phyloP scores from a whole-genome alignment of 495 filamentous ascomycete species.

The Podospora bellae-mahoneyi region DNA sequence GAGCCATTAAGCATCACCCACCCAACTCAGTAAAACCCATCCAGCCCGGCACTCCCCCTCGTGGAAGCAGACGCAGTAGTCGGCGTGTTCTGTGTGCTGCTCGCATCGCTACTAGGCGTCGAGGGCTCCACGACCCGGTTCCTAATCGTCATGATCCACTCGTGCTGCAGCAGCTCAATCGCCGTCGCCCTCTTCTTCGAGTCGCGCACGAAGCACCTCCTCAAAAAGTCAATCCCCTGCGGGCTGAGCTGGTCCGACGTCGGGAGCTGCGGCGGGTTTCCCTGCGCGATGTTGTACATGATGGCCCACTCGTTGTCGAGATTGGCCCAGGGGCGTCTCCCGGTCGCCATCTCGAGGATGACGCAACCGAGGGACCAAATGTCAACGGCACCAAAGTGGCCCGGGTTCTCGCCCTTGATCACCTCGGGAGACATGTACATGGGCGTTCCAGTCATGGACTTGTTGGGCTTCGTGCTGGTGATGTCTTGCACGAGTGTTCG shows the following conservation, averaged over 20 bases:
- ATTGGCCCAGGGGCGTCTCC: constrained; percentile 91
- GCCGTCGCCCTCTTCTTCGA: constrained; percentile 75
- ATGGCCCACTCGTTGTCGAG: constrained; percentile 99
- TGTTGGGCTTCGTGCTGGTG: constrained; percentile 65
- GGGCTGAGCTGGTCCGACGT: constrained; percentile 77
- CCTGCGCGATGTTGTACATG: constrained; percentile 99
- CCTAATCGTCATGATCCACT: constrained; percentile 77
- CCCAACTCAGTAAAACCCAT: constrained; percentile 17
- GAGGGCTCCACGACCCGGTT: constrained; percentile 54
- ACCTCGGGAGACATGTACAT: constrained; percentile 99
- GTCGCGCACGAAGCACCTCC: constrained; percentile 83
- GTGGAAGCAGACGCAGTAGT: constrained; percentile 17
- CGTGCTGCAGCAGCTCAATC: constrained; percentile 87
- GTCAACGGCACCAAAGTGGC: constrained; percentile 82
- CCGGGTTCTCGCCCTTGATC: constrained; percentile 78
- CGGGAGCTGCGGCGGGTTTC: constrained; percentile 84
- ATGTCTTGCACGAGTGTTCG: constrained; percentile 71
- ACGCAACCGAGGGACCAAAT: constrained; percentile 98
- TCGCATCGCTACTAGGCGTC: constrained; percentile 50
- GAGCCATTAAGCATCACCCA: not conserved
- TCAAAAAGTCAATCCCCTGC: constrained; percentile 81
- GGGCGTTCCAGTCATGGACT: constrained; percentile 93
- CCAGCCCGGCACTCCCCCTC: constrained; percentile 1
- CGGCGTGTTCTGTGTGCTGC: constrained; percentile 41
- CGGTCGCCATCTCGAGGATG: constrained; percentile 95